phyloP scores from a whole-genome alignment of 495 filamentous ascomycete species.

The Sabuloglossum arenarium region DNA sequence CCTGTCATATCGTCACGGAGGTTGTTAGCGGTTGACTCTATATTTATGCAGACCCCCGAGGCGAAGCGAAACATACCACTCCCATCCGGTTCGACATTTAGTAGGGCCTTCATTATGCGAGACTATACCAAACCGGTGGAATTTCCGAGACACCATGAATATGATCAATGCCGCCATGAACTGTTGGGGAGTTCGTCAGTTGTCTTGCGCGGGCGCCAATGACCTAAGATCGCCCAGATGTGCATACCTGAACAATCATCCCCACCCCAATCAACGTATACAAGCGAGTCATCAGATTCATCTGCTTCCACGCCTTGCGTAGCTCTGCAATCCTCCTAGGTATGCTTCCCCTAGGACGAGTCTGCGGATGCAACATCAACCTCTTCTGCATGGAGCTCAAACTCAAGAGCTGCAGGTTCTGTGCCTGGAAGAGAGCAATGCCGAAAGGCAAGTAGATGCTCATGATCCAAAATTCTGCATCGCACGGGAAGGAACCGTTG shows the following conservation, averaged over 20 bases:
- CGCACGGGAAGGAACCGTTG: constrained; percentile 36
- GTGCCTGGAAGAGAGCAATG: constrained; percentile 49
- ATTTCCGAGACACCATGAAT: constrained; percentile 44
- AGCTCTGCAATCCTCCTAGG: constrained; percentile 10
- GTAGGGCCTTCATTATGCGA: constrained; percentile 24
- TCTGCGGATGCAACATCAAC: constrained; percentile 13
- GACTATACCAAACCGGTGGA: constrained; percentile 28
- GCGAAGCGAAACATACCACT: constrained; percentile 27
- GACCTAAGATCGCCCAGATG: too few species aligned
- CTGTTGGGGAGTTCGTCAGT: constrained; percentile 12
- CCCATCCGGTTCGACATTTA: constrained; percentile 32
- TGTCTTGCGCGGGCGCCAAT: neutral
- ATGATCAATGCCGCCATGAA: constrained; percentile 37
- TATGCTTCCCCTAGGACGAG: constrained; percentile 4
- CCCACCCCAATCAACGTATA: constrained; percentile 27
- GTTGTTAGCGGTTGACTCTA: neutral
- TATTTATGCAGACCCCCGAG: neutral
- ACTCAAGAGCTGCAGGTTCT: constrained; percentile 43
- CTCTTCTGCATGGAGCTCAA: constrained; percentile 32
- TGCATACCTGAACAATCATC: constrained; percentile 28
- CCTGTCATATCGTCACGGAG: constrained; percentile 14
- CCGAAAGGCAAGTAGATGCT: constrained; percentile 47
- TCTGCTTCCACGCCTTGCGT: constrained; percentile 14
- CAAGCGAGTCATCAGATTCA: constrained; percentile 25
- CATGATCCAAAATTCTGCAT: constrained; percentile 54